Evolutionary conservation across 2,329 filamentous ascomycete species (phyloP), one percentile per base, ranked within the genome.

Genomic region (Sporothrix curviconia): DNA sequence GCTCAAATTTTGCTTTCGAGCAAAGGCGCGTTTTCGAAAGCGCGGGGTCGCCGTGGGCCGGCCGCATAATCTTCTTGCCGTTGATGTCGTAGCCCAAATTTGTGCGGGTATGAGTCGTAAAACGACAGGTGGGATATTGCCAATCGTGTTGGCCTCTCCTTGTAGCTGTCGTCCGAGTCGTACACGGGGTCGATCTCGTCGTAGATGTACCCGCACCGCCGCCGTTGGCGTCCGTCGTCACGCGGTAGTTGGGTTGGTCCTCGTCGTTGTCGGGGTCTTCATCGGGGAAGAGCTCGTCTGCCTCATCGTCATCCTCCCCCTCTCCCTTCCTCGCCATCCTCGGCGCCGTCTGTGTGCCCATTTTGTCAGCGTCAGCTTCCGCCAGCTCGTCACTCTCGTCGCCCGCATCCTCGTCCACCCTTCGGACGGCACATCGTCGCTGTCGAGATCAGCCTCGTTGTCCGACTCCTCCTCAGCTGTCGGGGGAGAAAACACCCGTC

Each of bases 1-100:
- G 79, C 68, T 99, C 94, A 66, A 99, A n/a, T n/a, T n/a, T n/a
- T 99, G 72, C 89, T 96, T 67, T 99, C 92, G 9, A 99, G 79
- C 43, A 99, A n/a, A n/a, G n/a, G 79, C 12, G 91, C 90, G 76
- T 99, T 94, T n/a, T n/a, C n/a, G n/a, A n/a, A 32, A 99, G 76
- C 36, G 94, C 94, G n/a, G n/a, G n/a, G 70, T 96, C 88, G 54
- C 92, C 92, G 64, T 91, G 92, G 4, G 95, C 94, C 7, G 94
- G 94, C 54, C 94, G 87, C 85, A 96, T 89, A 63, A 99, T 96
- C 72, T 89, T 95, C 81, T 95, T 96, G 71, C 94, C 94, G 71
- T 99, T 95, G 76, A 99, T 97, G 67, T 96, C 90, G 74, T 99
- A 99, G 59, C 94, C 94, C 69, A 99, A n/a, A n/a, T n/a, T n/a